A percentile compares a stretch with the other conserved stretches of the same genome.
phyloP scores from a whole-genome alignment of 306 rosid genomes.

The Ammopiptanthus mongolicus region DNA sequence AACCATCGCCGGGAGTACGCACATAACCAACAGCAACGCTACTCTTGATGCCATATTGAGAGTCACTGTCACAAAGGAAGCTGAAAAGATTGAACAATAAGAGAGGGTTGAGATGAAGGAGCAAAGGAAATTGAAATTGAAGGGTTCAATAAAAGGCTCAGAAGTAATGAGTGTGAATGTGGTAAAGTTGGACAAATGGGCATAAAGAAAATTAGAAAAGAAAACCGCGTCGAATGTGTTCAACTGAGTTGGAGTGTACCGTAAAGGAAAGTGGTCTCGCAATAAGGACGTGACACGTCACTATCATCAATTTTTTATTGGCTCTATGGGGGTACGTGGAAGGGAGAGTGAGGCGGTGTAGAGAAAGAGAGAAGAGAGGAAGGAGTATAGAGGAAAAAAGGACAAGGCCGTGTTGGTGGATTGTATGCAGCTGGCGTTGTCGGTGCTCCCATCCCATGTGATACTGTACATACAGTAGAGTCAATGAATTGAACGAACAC shows the following conservation, averaged over 20 bases:
- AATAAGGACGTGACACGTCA: background rate
- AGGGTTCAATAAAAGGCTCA: conserved; percentile 20
- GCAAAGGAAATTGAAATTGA: background rate
- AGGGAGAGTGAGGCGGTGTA: background rate
- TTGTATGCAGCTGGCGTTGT: conserved; percentile 33
- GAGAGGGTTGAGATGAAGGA: background rate
- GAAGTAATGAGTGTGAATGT: background rate
- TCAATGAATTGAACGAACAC: background rate
- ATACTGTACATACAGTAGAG: background rate
- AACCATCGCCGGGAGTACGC: conserved; percentile 71
- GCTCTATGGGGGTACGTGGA: background rate
- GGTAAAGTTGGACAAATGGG: background rate
- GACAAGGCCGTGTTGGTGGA: conserved; percentile 13
- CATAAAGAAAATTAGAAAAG: background rate
- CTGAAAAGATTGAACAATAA: too few species aligned
- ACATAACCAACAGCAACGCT: conserved; percentile 38
- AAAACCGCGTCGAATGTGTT: conserved; percentile 24
- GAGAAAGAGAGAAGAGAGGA: background rate
- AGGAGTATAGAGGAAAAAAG: background rate
- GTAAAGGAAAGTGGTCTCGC: background rate
- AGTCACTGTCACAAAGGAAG: background rate
- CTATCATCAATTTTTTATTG: fast-evolving
- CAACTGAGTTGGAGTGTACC: background rate
- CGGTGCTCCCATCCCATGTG: conserved; percentile 41
- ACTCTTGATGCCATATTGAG: conserved; percentile 37